Conservation (phyloP, 768 basidiomycete genomes). For the Rubroboletus pulcherrimus region DNA sequence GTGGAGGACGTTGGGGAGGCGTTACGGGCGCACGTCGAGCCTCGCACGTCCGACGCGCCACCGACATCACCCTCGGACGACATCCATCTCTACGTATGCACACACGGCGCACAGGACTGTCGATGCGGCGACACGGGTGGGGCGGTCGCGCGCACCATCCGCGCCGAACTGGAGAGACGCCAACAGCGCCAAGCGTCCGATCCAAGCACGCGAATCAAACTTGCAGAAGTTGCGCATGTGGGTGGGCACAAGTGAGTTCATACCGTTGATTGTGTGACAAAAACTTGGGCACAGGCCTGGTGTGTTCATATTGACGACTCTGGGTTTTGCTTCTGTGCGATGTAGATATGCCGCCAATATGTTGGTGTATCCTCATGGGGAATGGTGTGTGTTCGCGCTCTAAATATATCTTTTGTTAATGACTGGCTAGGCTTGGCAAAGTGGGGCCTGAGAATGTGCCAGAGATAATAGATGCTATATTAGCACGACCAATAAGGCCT, state of each 20-base stretch:
- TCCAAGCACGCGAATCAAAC: slow-evolving; percentile 34
- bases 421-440: slow-evolving; percentile 54
- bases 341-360: slow-evolving; percentile 66
- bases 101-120: slow-evolving; percentile 76
- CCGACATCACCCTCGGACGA: slow-evolving; percentile 15
- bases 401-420: not conserved
- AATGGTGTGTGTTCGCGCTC: slow-evolving; percentile 53
- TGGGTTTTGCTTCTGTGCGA: not conserved
- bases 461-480: slow-evolving; percentile 44
- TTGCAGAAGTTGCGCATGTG: slow-evolving; percentile 73
- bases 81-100: slow-evolving; percentile 65
- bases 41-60: slow-evolving; percentile 17
- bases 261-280: not conserved
- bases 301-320: not conserved
- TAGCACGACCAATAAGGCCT: slow-evolving; percentile 30
- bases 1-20: slow-evolving; percentile 42
- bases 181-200: slow-evolving; percentile 25
- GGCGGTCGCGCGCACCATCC: slow-evolving; percentile 50
- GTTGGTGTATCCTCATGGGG: slow-evolving; percentile 65
- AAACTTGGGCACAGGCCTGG: not conserved
- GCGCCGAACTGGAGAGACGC: slow-evolving; percentile 46
- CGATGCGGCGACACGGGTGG: slow-evolving; percentile 69
- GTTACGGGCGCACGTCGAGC: slow-evolving; percentile 33
- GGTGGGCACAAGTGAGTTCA: slow-evolving; percentile 75
- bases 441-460: slow-evolving; percentile 57